A percentile compares a stretch with the other conserved stretches of the same genome.
phyloP scores from a whole-genome alignment of 306 rosid species.

The Corylus heterophylla region DNA sequence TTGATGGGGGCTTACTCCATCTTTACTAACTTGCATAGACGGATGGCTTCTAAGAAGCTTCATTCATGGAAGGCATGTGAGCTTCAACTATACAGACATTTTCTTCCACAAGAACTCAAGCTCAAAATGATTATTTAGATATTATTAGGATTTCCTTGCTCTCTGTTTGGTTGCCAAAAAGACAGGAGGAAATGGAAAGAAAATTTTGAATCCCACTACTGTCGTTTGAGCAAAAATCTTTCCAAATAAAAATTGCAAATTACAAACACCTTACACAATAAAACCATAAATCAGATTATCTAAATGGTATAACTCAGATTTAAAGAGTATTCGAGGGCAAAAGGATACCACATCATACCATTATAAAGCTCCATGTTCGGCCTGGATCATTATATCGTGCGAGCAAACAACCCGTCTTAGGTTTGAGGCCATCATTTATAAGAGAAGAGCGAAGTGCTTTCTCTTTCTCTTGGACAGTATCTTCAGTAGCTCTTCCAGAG shows the following conservation, averaged over 20 bases:
- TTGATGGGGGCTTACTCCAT: background rate
- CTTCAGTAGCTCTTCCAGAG: conserved; percentile 74
- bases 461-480: conserved; percentile 56
- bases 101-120: background rate
- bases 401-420: conserved; percentile 71
- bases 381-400: conserved; percentile 98
- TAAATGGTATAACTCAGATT: background rate
- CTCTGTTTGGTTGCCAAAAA: background rate
- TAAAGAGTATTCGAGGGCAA: background rate
- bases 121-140: background rate
- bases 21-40: background rate
- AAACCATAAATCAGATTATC: background rate
- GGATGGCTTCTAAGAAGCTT: background rate
- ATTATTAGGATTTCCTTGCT: background rate
- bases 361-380: conserved; percentile 67
- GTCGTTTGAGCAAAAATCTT: background rate
- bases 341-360: conserved; percentile 52
- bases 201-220: background rate
- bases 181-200: background rate
- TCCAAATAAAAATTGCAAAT: background rate
- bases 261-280: background rate
- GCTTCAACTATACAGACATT: background rate
- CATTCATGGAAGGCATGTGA: background rate
- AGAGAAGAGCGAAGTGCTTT: conserved; percentile 50
- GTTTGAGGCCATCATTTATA: conserved; percentile 63